Evolutionary conservation across 495 filamentous ascomycete genomes (phyloP).

Genomic region (Amphirosellinia nigrospora): DNA sequence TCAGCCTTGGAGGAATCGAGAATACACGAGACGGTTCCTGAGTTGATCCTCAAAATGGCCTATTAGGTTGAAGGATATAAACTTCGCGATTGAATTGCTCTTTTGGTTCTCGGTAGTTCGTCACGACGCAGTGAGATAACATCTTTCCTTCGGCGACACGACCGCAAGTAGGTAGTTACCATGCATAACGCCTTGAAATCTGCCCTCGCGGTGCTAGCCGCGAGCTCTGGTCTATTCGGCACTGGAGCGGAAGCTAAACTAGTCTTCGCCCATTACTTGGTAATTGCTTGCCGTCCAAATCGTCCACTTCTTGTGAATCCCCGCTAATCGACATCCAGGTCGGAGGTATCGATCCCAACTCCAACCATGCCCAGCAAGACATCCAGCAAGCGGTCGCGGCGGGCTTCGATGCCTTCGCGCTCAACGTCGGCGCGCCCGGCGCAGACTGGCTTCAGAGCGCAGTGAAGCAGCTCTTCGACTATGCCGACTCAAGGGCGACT

Average conservation of each 20-base stretch:
- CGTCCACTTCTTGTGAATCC: background rate
- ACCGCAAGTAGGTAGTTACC: background rate
- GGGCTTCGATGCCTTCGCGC: conserved; percentile 46
- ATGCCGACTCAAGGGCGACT: conserved; percentile 33
- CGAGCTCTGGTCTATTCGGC: background rate
- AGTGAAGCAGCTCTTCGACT: conserved; percentile 42
- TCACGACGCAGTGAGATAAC: background rate
- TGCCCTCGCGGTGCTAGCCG: conserved; percentile 9
- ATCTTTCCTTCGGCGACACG: background rate
- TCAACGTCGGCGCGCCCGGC: conserved; percentile 40
- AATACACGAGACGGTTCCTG: background rate
- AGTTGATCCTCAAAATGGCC: background rate
- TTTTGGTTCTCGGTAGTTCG: background rate
- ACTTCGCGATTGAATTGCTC: background rate
- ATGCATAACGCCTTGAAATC: conserved; percentile 1
- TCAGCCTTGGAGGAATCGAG: background rate
- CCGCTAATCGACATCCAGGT: conserved; percentile 29
- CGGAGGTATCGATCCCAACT: conserved; percentile 38
- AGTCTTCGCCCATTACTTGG: conserved; percentile 20
- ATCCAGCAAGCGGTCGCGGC: conserved; percentile 40
- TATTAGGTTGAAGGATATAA: background rate
- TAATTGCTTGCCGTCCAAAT: background rate
- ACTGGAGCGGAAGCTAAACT: conserved; percentile 14
- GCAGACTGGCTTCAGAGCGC: conserved; percentile 38
- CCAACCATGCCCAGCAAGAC: conserved; percentile 42